phyloP scores from a whole-genome alignment of 73 alveolate genomes.

The Halteria grandinella region DNA sequence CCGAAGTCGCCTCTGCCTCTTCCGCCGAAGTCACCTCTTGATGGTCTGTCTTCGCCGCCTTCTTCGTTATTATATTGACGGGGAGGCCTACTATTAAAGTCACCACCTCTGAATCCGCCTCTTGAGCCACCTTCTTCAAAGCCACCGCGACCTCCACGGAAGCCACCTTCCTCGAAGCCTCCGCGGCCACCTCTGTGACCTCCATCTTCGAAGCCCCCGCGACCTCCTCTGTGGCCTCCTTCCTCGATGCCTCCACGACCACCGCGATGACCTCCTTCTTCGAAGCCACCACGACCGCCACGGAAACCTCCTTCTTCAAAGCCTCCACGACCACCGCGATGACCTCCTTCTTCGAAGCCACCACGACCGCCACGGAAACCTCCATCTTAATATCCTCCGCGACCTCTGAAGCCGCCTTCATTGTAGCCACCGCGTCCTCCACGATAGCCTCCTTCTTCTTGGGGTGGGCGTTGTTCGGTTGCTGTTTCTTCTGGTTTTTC shows the following conservation, averaged over 20 bases:
- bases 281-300: background rate
- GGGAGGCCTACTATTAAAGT: too few relatives aligned
- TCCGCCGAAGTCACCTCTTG: conserved; percentile 18
- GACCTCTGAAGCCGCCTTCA: background rate
- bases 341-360: conserved; percentile 15
- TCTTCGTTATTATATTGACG: too few relatives aligned
- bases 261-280: background rate
- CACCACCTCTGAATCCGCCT: too few relatives aligned
- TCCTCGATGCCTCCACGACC: too few relatives aligned
- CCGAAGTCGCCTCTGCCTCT: conserved; percentile 5
- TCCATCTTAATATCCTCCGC: background rate
- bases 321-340: background rate
- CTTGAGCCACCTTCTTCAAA: too few relatives aligned
- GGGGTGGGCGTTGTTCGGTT: background rate
- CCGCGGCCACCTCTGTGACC: conserved; percentile 9
- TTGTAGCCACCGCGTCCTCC: background rate
- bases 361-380: background rate
- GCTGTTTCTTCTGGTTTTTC: background rate
- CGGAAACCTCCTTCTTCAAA: background rate
- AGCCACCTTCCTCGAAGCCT: too few relatives aligned
- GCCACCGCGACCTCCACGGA: too few relatives aligned
- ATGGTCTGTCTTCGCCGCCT: conserved; percentile 13
- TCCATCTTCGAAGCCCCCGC: background rate
- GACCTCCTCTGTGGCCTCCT: too few relatives aligned
- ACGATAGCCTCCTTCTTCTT: background rate